Conservation (phyloP, 208 protist genomes). For the Acanthamoeba healyi region DNA sequence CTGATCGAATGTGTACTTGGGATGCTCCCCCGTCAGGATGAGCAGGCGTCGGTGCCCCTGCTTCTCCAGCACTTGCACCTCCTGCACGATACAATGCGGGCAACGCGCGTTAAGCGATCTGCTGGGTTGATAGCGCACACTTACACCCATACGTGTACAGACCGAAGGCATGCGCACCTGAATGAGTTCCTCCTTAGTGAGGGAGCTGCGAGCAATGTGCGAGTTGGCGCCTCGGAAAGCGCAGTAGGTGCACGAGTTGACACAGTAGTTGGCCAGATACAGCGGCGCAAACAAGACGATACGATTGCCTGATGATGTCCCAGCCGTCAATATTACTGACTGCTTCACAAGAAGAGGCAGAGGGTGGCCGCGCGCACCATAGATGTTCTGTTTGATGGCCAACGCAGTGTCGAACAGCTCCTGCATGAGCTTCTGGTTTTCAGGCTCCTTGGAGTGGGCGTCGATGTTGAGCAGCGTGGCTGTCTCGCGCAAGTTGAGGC, state of each 20-base stretch:
- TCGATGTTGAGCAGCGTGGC: slow-evolving; percentile 81
- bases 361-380: slow-evolving; percentile 79
- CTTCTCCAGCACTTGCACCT: slow-evolving; percentile 79
- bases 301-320: slow-evolving; percentile 74
- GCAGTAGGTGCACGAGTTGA: slow-evolving; percentile 85
- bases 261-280: slow-evolving; percentile 87
- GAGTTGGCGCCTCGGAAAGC: slow-evolving; percentile 82
- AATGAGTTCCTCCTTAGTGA: slow-evolving; percentile 82
- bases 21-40: slow-evolving; percentile 85
- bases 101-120: too few species aligned
- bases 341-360: not conserved
- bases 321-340: not conserved
- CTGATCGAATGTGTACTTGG: slow-evolving; percentile 86
- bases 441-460: not conserved
- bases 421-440: slow-evolving; percentile 63
- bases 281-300: slow-evolving; percentile 89
- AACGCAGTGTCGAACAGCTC: slow-evolving; percentile 80
- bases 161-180: not conserved
- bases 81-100: slow-evolving; percentile 50
- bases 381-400: slow-evolving; percentile 84
- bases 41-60: slow-evolving; percentile 84
- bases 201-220: slow-evolving; percentile 71
- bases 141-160: not conserved
- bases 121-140: too few species aligned
- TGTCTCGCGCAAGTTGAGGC: slow-evolving; percentile 74